Base-by-base conservation (phyloP, 2,329 filamentous ascomycete species). In the Polytolypa hystricis region DNA sequence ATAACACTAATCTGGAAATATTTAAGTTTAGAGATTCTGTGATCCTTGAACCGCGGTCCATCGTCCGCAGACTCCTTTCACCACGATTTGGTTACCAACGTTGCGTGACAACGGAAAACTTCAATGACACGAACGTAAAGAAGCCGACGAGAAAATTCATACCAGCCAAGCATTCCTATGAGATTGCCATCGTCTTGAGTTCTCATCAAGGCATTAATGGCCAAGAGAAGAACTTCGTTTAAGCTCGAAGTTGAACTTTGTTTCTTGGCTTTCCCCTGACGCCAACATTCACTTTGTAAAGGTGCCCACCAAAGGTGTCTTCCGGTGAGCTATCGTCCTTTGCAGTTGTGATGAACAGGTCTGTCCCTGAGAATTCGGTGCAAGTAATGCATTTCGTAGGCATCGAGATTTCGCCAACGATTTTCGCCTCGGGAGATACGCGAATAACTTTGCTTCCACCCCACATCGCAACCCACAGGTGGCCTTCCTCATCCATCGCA, bases 401-500 rank as follows among this genome's bases (percentile, higher is more conserved):
- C 45, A 93, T 64, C 38, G 65, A 69, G 44, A 95, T 69, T 62
- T 85, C 74, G 5, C 83, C 85, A 4, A 87, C 67, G 19, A 93
- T 61, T 50, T 77, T 65, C 2, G 84, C 85, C 34, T 71, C 58
- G 4, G 77, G 74, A 32, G 72, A 75, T 51, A 94, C 79, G 55
- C 81, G 76, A 46, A 93, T 63, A 16, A 94, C 83, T 42, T 76
- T 73, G 41, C 73, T 67, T 43, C 81, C 82, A 37, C 85, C 85
- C 54, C 84, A 91, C n/a, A 91, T 69, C 5, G 84, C 83, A 42
- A 82, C 79, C 87, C 89, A 95, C 51, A 94, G 70, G 62, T 81
- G 80, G n/a, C 85, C 86, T 37, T 93, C 76, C 29, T 71, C 73
- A 53, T 95, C 87, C 51, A 93, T 73, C 43, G 80, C 79, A 61